These are phyloP conservation scores for Penicillium sp. DNA, from an alignment of 2,329 filamentous ascomycete genomes.

Conservation along the genomic window DNA sequence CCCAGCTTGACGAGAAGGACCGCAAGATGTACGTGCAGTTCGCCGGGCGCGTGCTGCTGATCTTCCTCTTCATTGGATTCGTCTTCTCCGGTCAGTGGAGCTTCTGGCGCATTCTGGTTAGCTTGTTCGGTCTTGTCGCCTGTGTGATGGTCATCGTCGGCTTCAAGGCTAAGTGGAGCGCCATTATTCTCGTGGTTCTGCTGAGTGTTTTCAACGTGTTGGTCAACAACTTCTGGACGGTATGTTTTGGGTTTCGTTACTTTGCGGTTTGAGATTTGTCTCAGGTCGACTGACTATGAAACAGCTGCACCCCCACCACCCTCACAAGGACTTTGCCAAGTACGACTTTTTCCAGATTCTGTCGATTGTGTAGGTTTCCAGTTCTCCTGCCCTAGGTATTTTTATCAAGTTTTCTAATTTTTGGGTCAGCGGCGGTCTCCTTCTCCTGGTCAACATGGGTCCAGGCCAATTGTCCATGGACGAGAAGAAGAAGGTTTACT, in stretches of 20 bases:
- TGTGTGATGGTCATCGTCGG: constrained; percentile 99
- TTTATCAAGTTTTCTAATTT: constrained; percentile 11
- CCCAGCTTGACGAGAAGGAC: constrained; percentile 96
- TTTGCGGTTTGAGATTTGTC: background rate
- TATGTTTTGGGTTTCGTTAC: constrained; percentile 58
- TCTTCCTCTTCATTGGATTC: constrained; percentile 97
- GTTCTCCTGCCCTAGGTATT: background rate
- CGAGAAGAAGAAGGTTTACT: constrained; percentile 99
- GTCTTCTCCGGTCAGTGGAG: constrained; percentile 95
- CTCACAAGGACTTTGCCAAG: constrained; percentile 99
- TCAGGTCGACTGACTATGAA: constrained; percentile 26
- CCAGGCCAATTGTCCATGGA: constrained; percentile 97
- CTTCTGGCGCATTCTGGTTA: constrained; percentile 84
- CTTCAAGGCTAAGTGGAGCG: constrained; percentile 99
- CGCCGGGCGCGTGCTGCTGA: constrained; percentile 89
- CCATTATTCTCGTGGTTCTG: constrained; percentile 91
- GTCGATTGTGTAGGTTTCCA: constrained; percentile 78
- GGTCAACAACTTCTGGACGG: constrained; percentile 99
- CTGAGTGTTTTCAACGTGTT: constrained; percentile 95
- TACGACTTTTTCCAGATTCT: constrained; percentile 99
- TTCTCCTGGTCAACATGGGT: constrained; percentile 97
- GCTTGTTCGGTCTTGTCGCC: constrained; percentile 81
- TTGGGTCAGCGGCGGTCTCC: constrained; percentile 73
- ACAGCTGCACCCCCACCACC: constrained; percentile 94
- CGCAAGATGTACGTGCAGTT: constrained; percentile 99